phyloP scores from a whole-genome alignment of 2,329 filamentous ascomycete genomes.

The Arthrobotrys sphaeroides region DNA sequence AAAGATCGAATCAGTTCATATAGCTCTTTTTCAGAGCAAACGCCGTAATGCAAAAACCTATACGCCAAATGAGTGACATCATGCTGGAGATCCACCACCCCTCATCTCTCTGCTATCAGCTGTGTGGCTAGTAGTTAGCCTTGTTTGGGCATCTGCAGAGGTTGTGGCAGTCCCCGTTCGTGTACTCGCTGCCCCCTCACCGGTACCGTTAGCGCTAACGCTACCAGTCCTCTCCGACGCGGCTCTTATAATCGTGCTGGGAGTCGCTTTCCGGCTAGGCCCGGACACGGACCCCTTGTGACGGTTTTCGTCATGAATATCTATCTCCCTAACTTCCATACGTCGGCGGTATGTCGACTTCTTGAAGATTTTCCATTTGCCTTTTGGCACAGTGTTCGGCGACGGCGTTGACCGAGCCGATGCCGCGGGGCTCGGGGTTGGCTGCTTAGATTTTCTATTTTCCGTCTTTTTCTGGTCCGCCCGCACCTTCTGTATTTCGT shows the following conservation, averaged over 20 bases:
- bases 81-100: conserved; percentile 32
- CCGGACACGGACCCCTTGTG: conserved; percentile 18
- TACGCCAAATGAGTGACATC: conserved; percentile 11
- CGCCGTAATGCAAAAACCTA: conserved; percentile 32
- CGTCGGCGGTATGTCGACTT: conserved; percentile 46
- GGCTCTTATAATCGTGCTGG: conserved; percentile 10
- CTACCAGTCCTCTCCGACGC: conserved; percentile 5
- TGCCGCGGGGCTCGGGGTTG: conserved; percentile 4
- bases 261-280: conserved; percentile 1
- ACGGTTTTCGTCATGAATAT: conserved; percentile 48
- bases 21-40: conserved; percentile 14
- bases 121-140: conserved; percentile 36
- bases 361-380: conserved; percentile 49
- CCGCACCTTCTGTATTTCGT: conserved; percentile 26
- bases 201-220: conserved; percentile 1
- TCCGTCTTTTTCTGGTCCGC: conserved; percentile 21
- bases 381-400: conserved; percentile 3
- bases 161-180: conserved; percentile 30
- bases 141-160: conserved; percentile 4
- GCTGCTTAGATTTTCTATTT: conserved; percentile 27
- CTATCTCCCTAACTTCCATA: conserved; percentile 47
- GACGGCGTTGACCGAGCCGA: conserved; percentile 9
- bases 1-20: conserved; percentile 1
- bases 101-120: conserved; percentile 35
- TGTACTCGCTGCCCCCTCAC: conserved; percentile 11